These are phyloP conservation scores for Hsuehochloa calcarea DNA, from an alignment of 176 grass and related monocot species.

Conservation along the genomic window DNA sequence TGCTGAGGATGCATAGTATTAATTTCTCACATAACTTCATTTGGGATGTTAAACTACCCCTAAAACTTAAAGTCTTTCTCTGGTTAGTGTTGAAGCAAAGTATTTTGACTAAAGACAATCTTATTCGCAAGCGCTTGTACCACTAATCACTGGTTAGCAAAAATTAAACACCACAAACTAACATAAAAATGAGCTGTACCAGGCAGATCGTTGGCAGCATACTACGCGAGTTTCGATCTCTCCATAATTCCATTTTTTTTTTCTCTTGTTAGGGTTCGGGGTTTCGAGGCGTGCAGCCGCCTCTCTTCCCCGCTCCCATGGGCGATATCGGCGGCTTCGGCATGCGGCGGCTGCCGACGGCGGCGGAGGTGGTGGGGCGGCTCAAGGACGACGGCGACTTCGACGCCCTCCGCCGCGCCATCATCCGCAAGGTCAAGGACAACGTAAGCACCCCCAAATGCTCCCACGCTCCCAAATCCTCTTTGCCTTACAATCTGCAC, in stretches of 20 bases:
- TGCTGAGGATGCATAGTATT: too few species aligned
- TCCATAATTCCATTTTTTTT: neutral
- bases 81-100: too few species aligned
- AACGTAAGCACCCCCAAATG: slow-evolving; percentile 46
- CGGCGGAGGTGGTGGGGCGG: slow-evolving; percentile 54
- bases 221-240: neutral
- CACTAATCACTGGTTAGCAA: too few species aligned
- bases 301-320: slow-evolving; percentile 6
- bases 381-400: slow-evolving; percentile 77
- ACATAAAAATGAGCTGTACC: neutral
- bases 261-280: neutral
- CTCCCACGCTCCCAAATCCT: neutral
- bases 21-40: too few species aligned
- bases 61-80: too few species aligned
- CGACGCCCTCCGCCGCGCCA: slow-evolving; percentile 53
- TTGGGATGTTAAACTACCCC: too few species aligned
- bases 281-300: slow-evolving; percentile 9
- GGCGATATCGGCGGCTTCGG: slow-evolving; percentile 15
- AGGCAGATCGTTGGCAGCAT: neutral
- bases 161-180: neutral
- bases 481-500: neutral
- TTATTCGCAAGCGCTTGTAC: too few species aligned
- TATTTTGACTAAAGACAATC: too few species aligned
- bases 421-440: slow-evolving; percentile 65
- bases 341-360: slow-evolving; percentile 30